Percentiles rank a stretch among this genome's conserved stretches.
These are phyloP conservation scores for Saccharomyces hybrid DNA, from an alignment of 1,139 yeast genomes.

Conservation along the genomic window DNA sequence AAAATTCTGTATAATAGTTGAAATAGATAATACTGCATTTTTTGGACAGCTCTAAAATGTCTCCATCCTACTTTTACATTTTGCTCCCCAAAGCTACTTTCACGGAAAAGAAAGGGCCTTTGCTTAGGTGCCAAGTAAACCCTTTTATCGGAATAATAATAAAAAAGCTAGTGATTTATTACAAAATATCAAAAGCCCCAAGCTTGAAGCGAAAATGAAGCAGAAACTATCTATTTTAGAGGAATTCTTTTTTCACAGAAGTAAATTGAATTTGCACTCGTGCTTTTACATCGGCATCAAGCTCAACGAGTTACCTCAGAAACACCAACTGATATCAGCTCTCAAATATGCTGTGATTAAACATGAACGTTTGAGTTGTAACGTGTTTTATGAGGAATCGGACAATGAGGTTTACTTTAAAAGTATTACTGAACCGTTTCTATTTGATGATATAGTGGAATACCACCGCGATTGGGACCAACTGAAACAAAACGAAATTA, in stretches of 20 bases:
- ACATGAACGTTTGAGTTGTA: conserved; percentile 18
- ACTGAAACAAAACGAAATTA: conserved; percentile 12
- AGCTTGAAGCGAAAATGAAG: neutral
- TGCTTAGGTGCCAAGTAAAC: no score
- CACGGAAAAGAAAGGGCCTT: neutral
- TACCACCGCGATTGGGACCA: conserved; percentile 11
- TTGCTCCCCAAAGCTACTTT: neutral
- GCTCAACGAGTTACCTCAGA: conserved; percentile 18
- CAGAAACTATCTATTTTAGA: conserved; percentile 19
- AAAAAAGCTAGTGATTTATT: no score
- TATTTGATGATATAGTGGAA: conserved; percentile 20
- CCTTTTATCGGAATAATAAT: no score
- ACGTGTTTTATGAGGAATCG: conserved; percentile 9
- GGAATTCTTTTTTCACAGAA: conserved; percentile 20
- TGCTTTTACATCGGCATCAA: conserved; percentile 21
- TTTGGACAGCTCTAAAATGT: neutral
- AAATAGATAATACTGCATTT: neutral
- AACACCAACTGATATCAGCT: conserved; percentile 9
- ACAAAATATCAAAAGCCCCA: neutral
- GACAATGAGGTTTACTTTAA: conserved; percentile 5
- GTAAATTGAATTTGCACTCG: conserved; percentile 20
- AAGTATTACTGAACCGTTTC: conserved; percentile 8
- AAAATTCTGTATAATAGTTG: conserved; percentile 1
- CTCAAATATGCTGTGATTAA: conserved; percentile 11
- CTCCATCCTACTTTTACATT: neutral